Conservation (phyloP, 208 protist genomes). For the Acanthamoeba castellanii region DNA sequence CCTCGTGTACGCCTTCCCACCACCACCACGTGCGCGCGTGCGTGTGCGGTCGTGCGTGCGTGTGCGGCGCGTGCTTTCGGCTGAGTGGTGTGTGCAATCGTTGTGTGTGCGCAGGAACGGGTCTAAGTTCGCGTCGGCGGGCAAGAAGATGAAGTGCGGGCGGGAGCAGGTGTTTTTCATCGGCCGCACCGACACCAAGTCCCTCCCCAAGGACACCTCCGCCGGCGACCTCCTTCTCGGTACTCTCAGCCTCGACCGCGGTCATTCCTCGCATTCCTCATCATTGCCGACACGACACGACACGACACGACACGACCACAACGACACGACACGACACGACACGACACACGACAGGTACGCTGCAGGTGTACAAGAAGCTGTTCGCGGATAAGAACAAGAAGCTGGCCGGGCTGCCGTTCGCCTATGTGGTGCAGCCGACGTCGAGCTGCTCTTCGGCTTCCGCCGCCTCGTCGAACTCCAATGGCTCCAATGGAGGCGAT, state of each 20-base stretch:
- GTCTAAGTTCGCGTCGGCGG: slow-evolving; percentile 53
- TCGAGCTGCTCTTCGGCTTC: neutral
- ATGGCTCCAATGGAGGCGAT: too few species aligned
- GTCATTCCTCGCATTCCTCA: neutral
- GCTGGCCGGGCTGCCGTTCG: slow-evolving; percentile 48
- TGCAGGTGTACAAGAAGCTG: slow-evolving; percentile 65
- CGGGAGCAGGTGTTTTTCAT: slow-evolving; percentile 48
- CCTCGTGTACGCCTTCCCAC: neutral
- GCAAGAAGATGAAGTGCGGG: slow-evolving; percentile 12
- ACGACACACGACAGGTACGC: slow-evolving; percentile 12
- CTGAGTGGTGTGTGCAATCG: neutral
- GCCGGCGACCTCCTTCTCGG: slow-evolving; percentile 50
- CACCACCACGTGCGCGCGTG: neutral
- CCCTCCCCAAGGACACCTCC: slow-evolving; percentile 51
- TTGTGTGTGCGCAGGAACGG: slow-evolving; percentile 29
- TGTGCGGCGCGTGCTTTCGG: neutral
- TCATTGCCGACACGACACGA: neutral
- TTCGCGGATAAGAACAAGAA: slow-evolving; percentile 40
- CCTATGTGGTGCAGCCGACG: slow-evolving; percentile 52
- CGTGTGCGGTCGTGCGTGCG: too few species aligned
- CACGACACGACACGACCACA: neutral
- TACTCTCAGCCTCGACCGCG: neutral
- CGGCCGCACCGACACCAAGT: neutral
- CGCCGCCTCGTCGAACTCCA: neutral
- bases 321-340: neutral